Percentiles rank a stretch among this genome's conserved stretches.
Evolutionary conservation across 495 filamentous ascomycete genomes (phyloP).

Genomic region (Elasticomyces elasticus): DNA sequence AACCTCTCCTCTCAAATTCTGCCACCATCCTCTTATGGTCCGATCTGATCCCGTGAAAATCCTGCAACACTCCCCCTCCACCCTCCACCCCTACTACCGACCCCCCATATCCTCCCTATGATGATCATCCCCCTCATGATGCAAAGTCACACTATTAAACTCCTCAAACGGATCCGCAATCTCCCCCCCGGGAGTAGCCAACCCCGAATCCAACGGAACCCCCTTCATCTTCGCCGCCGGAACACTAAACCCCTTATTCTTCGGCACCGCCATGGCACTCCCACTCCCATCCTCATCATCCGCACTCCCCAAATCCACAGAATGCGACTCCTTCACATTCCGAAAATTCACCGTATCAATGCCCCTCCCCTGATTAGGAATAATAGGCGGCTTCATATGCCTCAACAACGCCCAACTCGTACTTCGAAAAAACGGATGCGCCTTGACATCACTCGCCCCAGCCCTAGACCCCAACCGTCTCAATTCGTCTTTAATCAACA

Average conservation of each 20-base stretch:
- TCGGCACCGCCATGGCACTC: neutral
- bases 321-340: constrained; percentile 93
- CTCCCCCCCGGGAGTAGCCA: constrained; percentile 77
- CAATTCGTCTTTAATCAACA: constrained; percentile 96
- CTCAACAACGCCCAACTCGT: constrained; percentile 96
- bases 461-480: constrained; percentile 89
- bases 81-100: no score
- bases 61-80: no score
- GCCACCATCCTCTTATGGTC: no score
- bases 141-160: constrained; percentile 95
- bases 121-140: constrained; percentile 76
- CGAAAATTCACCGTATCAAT: constrained; percentile 94
- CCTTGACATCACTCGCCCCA: constrained; percentile 93
- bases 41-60: no score
- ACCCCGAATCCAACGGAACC: constrained; percentile 72
- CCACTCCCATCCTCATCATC: neutral
- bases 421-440: constrained; percentile 87
- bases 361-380: constrained; percentile 82
- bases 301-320: constrained; percentile 43
- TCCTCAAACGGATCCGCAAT: constrained; percentile 92
- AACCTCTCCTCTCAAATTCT: no score
- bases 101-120: constrained; percentile 1
- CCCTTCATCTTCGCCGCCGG: constrained; percentile 44
- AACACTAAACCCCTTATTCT: constrained; percentile 18
- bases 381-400: constrained; percentile 97